Percentiles rank a stretch among this genome's conserved stretches.
phyloP scores from a whole-genome alignment of 179 eudicot genomes.

The Heliamphora ciliata region DNA sequence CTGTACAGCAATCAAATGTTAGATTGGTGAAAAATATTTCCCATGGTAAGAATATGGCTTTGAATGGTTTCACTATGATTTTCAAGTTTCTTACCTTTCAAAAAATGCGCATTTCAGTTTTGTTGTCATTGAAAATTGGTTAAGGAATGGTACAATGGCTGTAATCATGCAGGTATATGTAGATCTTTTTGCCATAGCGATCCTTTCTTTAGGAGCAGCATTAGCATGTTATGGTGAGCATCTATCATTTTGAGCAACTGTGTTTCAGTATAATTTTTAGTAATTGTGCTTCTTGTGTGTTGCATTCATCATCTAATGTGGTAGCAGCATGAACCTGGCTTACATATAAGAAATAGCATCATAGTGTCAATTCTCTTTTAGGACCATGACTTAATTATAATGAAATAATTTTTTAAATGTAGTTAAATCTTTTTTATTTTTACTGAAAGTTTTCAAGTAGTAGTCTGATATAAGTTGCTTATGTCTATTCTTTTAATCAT shows the following conservation, averaged over 20 bases:
- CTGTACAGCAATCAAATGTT: not conserved
- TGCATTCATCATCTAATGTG: not conserved
- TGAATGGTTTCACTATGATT: conserved; percentile 10
- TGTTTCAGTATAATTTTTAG: not conserved
- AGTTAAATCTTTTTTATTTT: not conserved
- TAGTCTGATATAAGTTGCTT: not conserved
- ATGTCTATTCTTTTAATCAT: not conserved
- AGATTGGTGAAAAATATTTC: not conserved
- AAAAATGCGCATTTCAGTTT: not conserved
- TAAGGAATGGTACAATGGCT: conserved; percentile 15
- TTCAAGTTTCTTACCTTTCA: not conserved
- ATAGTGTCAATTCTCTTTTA: not conserved
- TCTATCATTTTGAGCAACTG: conserved; percentile 9
- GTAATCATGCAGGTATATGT: conserved; percentile 67
- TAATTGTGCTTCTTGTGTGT: not conserved
- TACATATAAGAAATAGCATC: not conserved
- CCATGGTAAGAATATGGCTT: not conserved
- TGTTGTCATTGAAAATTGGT: conserved; percentile 3
- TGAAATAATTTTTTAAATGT: not conserved
- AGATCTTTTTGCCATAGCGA: conserved; percentile 49
- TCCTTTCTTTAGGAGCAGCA: conserved; percentile 73
- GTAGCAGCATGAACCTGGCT: not conserved
- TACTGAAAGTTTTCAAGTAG: not conserved
- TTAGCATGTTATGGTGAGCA: conserved; percentile 82
- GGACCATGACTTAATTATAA: not conserved